These are phyloP conservation scores for Cyclotella atomus DNA, from an alignment of 108 stramenopile genomes.

Conservation along the genomic window DNA sequence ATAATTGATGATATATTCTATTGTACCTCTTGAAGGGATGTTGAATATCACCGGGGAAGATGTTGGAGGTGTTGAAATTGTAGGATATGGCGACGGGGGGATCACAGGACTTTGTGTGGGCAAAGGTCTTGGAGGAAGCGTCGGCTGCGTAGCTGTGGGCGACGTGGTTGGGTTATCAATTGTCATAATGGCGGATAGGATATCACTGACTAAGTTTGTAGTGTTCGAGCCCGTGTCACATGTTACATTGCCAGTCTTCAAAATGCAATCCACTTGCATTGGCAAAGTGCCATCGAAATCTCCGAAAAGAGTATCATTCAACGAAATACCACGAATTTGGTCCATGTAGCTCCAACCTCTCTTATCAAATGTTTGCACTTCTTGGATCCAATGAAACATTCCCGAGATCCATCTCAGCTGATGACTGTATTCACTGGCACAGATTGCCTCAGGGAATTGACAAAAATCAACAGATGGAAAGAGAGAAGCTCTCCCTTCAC, in stretches of 20 bases:
- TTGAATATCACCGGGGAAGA: conserved; percentile 31
- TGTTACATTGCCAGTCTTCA: conserved; percentile 27
- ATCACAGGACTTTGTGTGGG: conserved; percentile 18
- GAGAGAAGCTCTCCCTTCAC: conserved; percentile 17
- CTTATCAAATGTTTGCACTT: conserved; percentile 20
- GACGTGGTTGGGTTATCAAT: conserved; percentile 21
- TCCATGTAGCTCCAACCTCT: conserved; percentile 27
- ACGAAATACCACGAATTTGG: conserved; percentile 3
- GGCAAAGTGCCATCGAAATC: neutral
- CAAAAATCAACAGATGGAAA: conserved; percentile 41
- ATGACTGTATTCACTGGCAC: conserved; percentile 16
- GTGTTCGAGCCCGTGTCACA: conserved; percentile 24
- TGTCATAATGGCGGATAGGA: conserved; percentile 8
- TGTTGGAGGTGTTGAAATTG: conserved; percentile 21
- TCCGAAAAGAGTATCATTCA: neutral
- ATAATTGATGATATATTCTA: conserved; percentile 10
- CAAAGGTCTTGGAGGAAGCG: conserved; percentile 6
- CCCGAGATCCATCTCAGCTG: conserved; percentile 30
- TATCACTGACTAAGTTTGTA: conserved; percentile 7
- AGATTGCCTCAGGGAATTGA: conserved; percentile 18
- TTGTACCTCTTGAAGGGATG: conserved; percentile 15
- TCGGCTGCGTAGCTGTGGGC: conserved; percentile 24
- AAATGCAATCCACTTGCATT: conserved; percentile 31
- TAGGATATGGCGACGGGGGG: conserved; percentile 9
- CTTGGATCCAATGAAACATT: conserved; percentile 41